Base-by-base conservation (phyloP, 306 rosid genomes). In the Inga oerstediana region DNA sequence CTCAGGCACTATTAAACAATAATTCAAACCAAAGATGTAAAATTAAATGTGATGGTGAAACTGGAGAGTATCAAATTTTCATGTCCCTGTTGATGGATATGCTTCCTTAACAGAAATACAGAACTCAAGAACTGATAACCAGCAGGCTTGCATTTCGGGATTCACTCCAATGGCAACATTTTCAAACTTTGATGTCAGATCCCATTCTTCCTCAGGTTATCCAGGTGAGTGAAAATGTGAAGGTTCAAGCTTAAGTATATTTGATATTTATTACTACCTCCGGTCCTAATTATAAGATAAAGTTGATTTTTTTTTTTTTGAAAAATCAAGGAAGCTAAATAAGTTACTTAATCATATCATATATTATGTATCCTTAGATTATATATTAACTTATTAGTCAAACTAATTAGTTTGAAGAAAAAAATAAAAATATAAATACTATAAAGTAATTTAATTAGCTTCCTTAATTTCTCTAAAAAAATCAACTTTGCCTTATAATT, bases 61-160 rank as follows among this genome's bases (percentile, higher is more conserved):
- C 70, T 30, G 17, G 30, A 22, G 41, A 22, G 8, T 76, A 7
- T 32, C 20, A 65, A 65, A 27, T 64, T 64, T 72, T 14, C 35
- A 20, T 77, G 27, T 81, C 16, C 16, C 41, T 4, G 41, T 30
- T 64, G 70, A 4, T 64, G 70, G 1, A 12, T 64, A 64, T 49
- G 80, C 70, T 66, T 75, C 58, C n/a, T n/a, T 45, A 24, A 54
- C 66, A 84, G 81, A 80, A 84, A 69, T 44, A 68, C 79, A 68
- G 65, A 80, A 4, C 12, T 52, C 68, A 48, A 58, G 12, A 35
- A n/a, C 34, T 32, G 39, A 24, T 72, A 45, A 24, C 49, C 54
- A 64, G 66, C 37, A 43, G 4, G 66, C 10, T 9, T 2, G 2
- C 66, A 74, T 27, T 4, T 30, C 35, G 43, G 11, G 27, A 5